phyloP scores from a whole-genome alignment of 345 rosid species.

The Rhodamnia rubescens region DNA sequence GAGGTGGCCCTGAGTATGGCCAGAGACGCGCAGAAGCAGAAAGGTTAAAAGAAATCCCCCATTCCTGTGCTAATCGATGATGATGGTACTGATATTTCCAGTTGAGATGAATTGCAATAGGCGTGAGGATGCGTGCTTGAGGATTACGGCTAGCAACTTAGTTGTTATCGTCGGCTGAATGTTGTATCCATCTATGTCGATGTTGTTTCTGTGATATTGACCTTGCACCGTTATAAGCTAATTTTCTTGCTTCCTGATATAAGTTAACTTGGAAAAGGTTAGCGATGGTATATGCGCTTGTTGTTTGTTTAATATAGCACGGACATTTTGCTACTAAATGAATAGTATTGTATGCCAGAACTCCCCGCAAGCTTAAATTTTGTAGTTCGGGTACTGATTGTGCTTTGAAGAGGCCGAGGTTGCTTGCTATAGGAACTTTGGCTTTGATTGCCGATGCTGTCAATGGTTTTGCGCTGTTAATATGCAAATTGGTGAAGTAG shows the following conservation, averaged over 20 bases:
- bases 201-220: background rate
- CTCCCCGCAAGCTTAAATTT: background rate
- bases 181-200: background rate
- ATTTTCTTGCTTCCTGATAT: background rate
- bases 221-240: background rate
- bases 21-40: background rate
- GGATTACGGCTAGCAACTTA: background rate
- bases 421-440: background rate
- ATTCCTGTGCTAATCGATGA: background rate
- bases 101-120: background rate
- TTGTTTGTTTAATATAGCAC: background rate
- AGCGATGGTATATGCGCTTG: background rate
- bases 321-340: background rate
- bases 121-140: background rate
- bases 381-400: background rate
- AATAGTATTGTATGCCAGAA: background rate
- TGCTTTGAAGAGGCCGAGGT: background rate
- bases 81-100: background rate
- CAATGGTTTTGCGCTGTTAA: too few relatives aligned
- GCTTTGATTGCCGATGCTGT: background rate
- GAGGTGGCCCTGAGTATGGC: background rate
- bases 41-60: slow-evolving; percentile 15
- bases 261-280: background rate
- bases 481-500: too few relatives aligned
- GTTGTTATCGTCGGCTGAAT: background rate